Base-by-base conservation (phyloP, 2,329 filamentous ascomycete species). In the Fusarium napiforme region DNA sequence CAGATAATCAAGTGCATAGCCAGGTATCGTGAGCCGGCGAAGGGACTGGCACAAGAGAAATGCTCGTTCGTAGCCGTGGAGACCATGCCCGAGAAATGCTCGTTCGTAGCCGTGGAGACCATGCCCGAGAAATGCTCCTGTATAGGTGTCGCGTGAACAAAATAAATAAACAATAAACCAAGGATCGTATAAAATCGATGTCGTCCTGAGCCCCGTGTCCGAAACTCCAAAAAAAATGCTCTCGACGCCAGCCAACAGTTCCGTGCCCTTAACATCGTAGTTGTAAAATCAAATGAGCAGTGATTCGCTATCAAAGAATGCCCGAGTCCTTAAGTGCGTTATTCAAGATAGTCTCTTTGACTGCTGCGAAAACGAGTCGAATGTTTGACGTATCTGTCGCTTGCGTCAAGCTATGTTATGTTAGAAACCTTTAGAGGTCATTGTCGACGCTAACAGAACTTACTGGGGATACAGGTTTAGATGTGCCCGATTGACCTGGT, bases 351-450 rank as follows among this genome's bases (percentile, higher is more conserved):
- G 96, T 99, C 85, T 99, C 96, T 83, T 99, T 99, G 69, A 99
- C 96, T 14, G 96, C 96, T 39, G 96, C 96, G 83, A 99, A 99
- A 53, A 99, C 96, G 42, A 99, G 89, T 74, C 96, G 93, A 79
- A 99, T 98, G 80, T 99, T 99, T 59, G 95, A 98, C 8, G 96
- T 99, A 82, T 99, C 96, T 73, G 96, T 99, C 50, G 96, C 96
- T 92, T 99, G 96, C 39, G 96, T 99, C 71, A 99, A 89, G 83
- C 96, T 98, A 78, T 23, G 2, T 11, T 15, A 32, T 57, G 73
- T 80, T 67, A 79, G 74, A 45, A 32, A 40, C 34, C 9, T 19
- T 19, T 18, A 32, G 23, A 14, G n/a, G 21, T 46, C 18, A 10
- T 42, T 65, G 19, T 40, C 23, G 26, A 11, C 18, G 19, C 21